Evolutionary conservation across 1,284 basidiomycete species (phyloP), one percentile per base, ranked within the genome.

Genomic region (Sporisorium sorghi): DNA sequence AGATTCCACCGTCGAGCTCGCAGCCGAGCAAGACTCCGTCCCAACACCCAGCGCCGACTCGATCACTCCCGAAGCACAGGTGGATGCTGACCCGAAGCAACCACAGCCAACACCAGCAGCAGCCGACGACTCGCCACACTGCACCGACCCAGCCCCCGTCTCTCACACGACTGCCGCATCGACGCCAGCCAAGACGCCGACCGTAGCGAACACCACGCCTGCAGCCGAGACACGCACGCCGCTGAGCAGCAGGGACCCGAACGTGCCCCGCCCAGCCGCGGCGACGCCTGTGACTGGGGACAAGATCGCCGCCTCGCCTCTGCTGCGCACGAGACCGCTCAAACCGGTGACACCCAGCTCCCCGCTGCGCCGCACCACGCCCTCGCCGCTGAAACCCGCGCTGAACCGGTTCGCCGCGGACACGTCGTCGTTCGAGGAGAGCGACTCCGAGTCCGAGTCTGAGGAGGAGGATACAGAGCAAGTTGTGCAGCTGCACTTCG

Each of bases 401-500:
- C 21, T 51, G 28, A 17, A 42, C 2, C 44, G 33, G 0, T 14
- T 43, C 10, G 49, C 28, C 5, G 33, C 46, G 33, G 55, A 61
- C 21, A 4, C 39, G 0, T 51, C 55, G 12, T 68, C 50, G 30
- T 48, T 57, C 40, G 58, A 67, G 21, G 51, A 58, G 15, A 62
- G 59, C 51, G 66, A 51, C 2, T 54, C 51, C 1, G 66, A 58
- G 15, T 54, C 51, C 1, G 66, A 58, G 15, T 23, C 30, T 5
- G 55, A 62, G 2, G 58, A 57, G 0, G 60, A 51, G 17, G 48
- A 55, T 9, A 35, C 35, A 23, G 52, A 69, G 12, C n/a, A 51
- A 30, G 60, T 69, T 12, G 56, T 69, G 0, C 67, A 69, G 39
- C 26, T 69, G 35, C 51, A 52, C 3, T 56, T 59, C 23, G 21